Conservation (phyloP, 192 early-diverging fungal species). For the Backusella mclennaniae region DNA sequence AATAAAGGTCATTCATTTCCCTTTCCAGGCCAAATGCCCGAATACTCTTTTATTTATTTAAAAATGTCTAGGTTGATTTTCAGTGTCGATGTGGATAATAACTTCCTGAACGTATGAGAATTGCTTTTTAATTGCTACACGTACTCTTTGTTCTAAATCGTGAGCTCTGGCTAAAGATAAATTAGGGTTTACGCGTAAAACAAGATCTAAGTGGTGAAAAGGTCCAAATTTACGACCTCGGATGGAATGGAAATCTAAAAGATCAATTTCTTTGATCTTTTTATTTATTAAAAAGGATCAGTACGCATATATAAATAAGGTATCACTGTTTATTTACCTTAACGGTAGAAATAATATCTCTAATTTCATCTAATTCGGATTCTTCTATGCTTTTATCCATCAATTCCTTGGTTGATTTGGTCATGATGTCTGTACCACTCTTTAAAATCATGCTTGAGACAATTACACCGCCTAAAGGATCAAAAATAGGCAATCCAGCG, state of each 20-base stretch:
- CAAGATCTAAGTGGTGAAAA: slow-evolving; percentile 51
- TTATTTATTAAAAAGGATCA: neutral
- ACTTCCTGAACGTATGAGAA: slow-evolving; percentile 40
- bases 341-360: slow-evolving; percentile 21
- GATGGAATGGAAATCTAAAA: slow-evolving; percentile 43
- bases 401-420: slow-evolving; percentile 33
- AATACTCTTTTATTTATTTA: slow-evolving; percentile 3
- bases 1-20: neutral
- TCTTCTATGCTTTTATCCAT: slow-evolving; percentile 31
- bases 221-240: slow-evolving; percentile 61
- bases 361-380: slow-evolving; percentile 30
- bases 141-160: slow-evolving; percentile 37
- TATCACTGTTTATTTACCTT: slow-evolving; percentile 21
- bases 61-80: slow-evolving; percentile 13
- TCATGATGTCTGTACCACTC: slow-evolving; percentile 55
- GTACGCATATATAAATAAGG: neutral
- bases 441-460: slow-evolving; percentile 71
- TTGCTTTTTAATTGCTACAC: slow-evolving; percentile 30
- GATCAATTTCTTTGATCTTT: slow-evolving; percentile 31
- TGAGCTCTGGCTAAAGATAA: slow-evolving; percentile 48
- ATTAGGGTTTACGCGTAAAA: slow-evolving; percentile 50
- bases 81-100: slow-evolving; percentile 36
- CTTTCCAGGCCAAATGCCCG: neutral
- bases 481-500: slow-evolving; percentile 65
- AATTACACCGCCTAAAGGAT: slow-evolving; percentile 73